phyloP scores from a whole-genome alignment of 176 grass and related monocot species.

The Paspalum notatum region DNA sequence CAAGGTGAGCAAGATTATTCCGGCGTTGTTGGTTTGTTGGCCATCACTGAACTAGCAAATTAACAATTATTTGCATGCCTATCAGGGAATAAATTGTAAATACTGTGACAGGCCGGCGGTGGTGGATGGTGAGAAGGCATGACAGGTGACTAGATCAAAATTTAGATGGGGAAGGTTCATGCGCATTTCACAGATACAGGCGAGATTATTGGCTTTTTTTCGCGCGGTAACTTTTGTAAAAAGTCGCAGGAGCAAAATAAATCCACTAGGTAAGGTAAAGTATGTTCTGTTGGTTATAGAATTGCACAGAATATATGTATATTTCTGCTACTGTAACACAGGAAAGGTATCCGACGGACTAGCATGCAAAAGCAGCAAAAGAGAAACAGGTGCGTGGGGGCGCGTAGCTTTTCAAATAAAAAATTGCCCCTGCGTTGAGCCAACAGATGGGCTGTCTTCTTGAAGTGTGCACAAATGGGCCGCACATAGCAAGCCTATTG shows the following conservation, averaged over 20 bases:
- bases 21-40: conserved; percentile 4
- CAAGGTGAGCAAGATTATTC: conserved; percentile 10
- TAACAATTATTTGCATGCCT: conserved; percentile 29
- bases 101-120: conserved; percentile 1
- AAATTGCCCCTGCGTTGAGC: no score
- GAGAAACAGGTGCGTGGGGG: no score
- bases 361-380: no score
- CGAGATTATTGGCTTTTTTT: not conserved
- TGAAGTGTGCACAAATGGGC: no score
- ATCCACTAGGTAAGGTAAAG: conserved; percentile 18
- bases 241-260: not conserved
- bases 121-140: conserved; percentile 32
- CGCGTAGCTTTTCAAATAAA: no score
- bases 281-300: not conserved
- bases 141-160: conserved; percentile 7
- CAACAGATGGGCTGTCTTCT: no score
- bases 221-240: conserved; percentile 2
- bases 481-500: no score
- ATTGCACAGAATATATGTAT: not conserved
- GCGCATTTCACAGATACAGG: not conserved
- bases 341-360: no score
- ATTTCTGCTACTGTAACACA: no score
- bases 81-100: conserved; percentile 23
- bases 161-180: not conserved
- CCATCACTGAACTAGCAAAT: conserved; percentile 20